phyloP scores from a whole-genome alignment of 306 rosid genomes.

The Prunus padus region DNA sequence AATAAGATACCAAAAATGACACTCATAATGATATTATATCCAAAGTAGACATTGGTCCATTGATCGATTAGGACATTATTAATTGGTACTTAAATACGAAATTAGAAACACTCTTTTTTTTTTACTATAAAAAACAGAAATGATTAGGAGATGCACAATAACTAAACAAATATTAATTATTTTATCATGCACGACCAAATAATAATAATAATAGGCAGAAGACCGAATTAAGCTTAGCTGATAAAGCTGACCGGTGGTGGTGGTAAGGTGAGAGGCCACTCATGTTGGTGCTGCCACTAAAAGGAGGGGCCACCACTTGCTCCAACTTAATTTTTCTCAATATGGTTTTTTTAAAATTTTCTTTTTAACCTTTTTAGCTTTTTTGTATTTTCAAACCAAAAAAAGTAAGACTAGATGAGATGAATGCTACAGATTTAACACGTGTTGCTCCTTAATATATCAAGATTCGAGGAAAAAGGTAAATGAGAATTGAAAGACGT shows the following conservation, averaged over 20 bases:
- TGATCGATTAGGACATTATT: neutral
- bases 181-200: neutral
- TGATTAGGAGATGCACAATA: conserved; percentile 17
- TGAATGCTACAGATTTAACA: conserved; percentile 44
- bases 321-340: conserved; percentile 14
- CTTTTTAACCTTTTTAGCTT: conserved; percentile 13
- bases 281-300: conserved; percentile 43
- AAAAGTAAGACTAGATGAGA: conserved; percentile 25
- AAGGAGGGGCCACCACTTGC: conserved; percentile 37
- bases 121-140: no score
- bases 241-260: conserved; percentile 53
- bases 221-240: conserved; percentile 4
- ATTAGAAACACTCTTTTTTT: neutral
- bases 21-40: no score
- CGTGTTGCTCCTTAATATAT: conserved; percentile 39
- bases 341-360: neutral
- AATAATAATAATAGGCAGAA: neutral
- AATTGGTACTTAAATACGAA: no score
- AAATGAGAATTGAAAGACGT: neutral
- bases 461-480: neutral
- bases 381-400: conserved; percentile 13
- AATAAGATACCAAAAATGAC: neutral
- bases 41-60: neutral
- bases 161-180: conserved; percentile 15
- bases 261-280: conserved; percentile 80